These are phyloP conservation scores for Saitozyma sp. DNA, from an alignment of 768 basidiomycete species.

Conservation along the genomic window DNA sequence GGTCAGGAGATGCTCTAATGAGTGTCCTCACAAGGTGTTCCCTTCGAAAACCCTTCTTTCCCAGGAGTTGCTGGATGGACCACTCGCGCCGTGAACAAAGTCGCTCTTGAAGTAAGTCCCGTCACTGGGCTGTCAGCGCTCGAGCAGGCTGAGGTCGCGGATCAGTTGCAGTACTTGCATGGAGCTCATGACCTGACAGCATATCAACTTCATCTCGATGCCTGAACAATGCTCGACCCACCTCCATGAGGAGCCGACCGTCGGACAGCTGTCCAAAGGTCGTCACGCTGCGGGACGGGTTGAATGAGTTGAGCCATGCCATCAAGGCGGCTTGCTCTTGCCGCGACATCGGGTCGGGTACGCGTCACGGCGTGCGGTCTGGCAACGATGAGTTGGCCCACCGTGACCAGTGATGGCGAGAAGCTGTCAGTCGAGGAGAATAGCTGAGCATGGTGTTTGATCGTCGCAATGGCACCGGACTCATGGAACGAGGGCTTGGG, in stretches of 20 bases:
- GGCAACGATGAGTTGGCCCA: no score
- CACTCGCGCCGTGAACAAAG: neutral
- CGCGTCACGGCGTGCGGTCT: no score
- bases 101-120: conserved; percentile 39
- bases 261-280: conserved; percentile 39
- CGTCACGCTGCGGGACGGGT: conserved; percentile 24
- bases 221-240: conserved; percentile 12
- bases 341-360: conserved; percentile 24
- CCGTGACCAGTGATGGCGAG: no score
- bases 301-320: conserved; percentile 43
- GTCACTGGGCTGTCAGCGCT: conserved; percentile 21
- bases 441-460: no score
- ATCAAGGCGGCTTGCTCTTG: conserved; percentile 41
- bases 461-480: no score
- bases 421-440: no score
- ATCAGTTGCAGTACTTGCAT: conserved; percentile 14
- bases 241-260: conserved; percentile 44
- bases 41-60: conserved; percentile 45
- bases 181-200: conserved; percentile 23
- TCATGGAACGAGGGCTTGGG: no score
- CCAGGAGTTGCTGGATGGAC: conserved; percentile 5
- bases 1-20: neutral
- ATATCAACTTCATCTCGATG: neutral
- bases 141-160: neutral
- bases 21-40: conserved; percentile 34